Base-by-base conservation (phyloP, 179 eudicot genomes). In the Nepenthes alata region DNA sequence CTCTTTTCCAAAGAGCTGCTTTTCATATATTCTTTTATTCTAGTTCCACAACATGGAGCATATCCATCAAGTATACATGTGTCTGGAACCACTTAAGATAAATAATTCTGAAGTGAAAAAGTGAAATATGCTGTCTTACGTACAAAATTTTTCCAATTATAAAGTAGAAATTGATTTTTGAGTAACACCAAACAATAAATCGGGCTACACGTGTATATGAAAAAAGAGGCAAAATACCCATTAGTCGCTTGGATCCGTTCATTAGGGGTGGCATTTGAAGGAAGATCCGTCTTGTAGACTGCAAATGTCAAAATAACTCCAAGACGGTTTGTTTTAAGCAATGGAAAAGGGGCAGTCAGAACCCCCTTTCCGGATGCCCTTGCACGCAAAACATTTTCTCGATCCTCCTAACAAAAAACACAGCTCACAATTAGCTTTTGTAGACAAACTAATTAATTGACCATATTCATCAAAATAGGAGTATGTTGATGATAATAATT, bases 261-360 rank as follows among this genome's bases (percentile, higher is more conserved):
- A 63, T 83, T 60, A 35, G 76, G 84, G 37, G 90, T 80, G 45
- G 88, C 88, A 78, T 77, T 77, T 36, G 85, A 76, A 50, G 91
- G 83, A 47, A 89, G 80, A 63, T 82, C 95, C 15, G 45, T 63
- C 69, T 86, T 89, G 57, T 89, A 89, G 53, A 89, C 94, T 5
- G 96, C 91, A 82, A 86, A 89, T 70, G 96, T 89, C 66, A 86
- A 74, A 59, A 89, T 83, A 53, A 89, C 96, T 45, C 96, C 96
- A 58, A 89, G 85, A 60, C 88, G 96, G 16, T 88, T 88, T 62
- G 96, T 78, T 72, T 89, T 86, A 60, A 89, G 71, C 62, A 89
- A 76, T 53, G 72, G 74, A 62, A 89, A 86, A 25, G 95, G 96
- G 49, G 95, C 90, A 37, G 96, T 89, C 47, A 89, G 81, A 64